Base-by-base conservation (phyloP, 345 rosid genomes). In the Xanthoceras sorbifolium region DNA sequence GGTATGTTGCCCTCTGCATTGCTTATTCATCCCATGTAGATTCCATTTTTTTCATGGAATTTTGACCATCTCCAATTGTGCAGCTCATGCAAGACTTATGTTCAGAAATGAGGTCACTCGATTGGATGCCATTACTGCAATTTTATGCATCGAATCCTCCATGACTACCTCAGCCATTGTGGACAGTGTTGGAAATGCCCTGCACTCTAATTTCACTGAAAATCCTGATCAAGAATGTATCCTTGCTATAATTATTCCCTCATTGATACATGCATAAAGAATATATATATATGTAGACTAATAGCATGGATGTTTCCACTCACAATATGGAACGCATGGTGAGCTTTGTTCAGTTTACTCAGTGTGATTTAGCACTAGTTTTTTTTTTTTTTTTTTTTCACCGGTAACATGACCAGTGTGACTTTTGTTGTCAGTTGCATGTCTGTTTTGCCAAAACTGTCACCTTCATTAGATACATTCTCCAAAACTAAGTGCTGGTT, bases 61-160 rank as follows among this genome's bases (percentile, higher is more conserved):
- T 74, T 63, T 68, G 9, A 55, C 40, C 36, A 73, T 64, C 32
- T 78, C n/a, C 28, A 67, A 55, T 74, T 65, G 71, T 77, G 78
- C 88, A 95, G 98, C 97, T 73, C 99, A 95, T 84, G 99, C 99
- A 62, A 90, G 97, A 83, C 89, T 95, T 73, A 90, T 95, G 99
- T 95, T 90, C 87, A 92, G 99, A 86, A 87, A 90, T 46, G 93
- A 95, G 83, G 99, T 93, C 14, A 93, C 89, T 0, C 86, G 83
- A 73, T 74, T 89, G 68, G 98, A 95, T 84, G 99, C 98, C 18
- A 87, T 95, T 78, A 88, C 97, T 71, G 97, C 98, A 80, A 89
- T 95, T 82, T 78, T 95, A 79, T 95, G 98, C 87, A 85, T 93
- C 26, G 94, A 95, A 84, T 95, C 97, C 71, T 95, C 98, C 52